Evolutionary conservation across 192 early-diverging fungal species (phyloP).

Genomic region (Entophlyctis luteolus): DNA sequence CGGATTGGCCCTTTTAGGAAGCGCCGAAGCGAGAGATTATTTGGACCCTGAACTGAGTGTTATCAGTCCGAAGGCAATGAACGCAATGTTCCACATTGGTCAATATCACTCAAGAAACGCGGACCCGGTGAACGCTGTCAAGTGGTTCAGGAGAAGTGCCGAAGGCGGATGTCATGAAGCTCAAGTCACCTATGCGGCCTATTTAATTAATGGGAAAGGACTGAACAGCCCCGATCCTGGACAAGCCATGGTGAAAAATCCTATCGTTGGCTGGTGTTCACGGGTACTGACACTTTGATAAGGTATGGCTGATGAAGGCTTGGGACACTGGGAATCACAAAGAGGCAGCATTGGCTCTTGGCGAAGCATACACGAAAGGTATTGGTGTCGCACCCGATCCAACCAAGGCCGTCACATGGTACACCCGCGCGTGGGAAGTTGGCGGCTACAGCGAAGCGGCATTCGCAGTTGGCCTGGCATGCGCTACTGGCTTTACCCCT

Average conservation of each 20-base stretch:
- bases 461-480: conserved; percentile 25
- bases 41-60: conserved; percentile 24
- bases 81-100: conserved; percentile 27
- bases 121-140: conserved; percentile 22
- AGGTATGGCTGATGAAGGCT: conserved; percentile 31
- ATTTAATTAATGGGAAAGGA: conserved; percentile 28
- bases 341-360: conserved; percentile 30
- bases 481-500: conserved; percentile 29
- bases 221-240: conserved; percentile 24
- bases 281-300: not conserved
- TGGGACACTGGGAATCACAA: conserved; percentile 25
- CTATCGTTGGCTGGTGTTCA: not conserved
- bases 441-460: conserved; percentile 30
- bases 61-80: not conserved
- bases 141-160: conserved; percentile 27
- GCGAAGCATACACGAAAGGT: conserved; percentile 26
- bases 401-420: conserved; percentile 31
- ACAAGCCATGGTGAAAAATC: conserved; percentile 21
- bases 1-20: conserved; percentile 10
- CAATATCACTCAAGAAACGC: conserved; percentile 22
- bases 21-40: conserved; percentile 23
- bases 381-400: conserved; percentile 29
- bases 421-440: conserved; percentile 30
- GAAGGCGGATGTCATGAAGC: conserved; percentile 30
- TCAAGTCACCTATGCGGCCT: conserved; percentile 26